Evolutionary conservation across 768 basidiomycete species (phyloP).

Genomic region (Tephrocybe rancida): DNA sequence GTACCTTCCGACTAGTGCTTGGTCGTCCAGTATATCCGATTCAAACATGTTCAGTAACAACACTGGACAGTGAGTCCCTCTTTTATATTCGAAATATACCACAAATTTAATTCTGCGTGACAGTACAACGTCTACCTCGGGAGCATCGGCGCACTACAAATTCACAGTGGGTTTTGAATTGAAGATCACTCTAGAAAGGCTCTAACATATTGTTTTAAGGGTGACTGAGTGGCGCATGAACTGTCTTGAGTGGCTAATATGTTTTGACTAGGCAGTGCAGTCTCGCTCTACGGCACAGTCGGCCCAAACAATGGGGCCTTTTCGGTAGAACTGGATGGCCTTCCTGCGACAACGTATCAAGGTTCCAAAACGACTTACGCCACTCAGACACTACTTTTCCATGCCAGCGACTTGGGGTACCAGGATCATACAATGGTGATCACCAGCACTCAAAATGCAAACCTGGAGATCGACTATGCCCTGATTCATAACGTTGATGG

Average conservation of each 20-base stretch:
- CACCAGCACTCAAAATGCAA: constrained; percentile 27
- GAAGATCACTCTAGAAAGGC: neutral
- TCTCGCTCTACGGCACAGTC: constrained; percentile 38
- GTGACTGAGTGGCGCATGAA: no score
- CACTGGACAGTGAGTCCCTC: constrained; percentile 31
- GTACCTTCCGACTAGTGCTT: constrained; percentile 25
- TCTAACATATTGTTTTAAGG: no score
- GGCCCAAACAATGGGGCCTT: constrained; percentile 25
- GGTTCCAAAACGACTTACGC: constrained; percentile 15
- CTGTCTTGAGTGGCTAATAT: neutral
- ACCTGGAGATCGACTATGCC: constrained; percentile 36
- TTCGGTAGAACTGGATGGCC: constrained; percentile 22
- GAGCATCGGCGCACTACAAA: constrained; percentile 16
- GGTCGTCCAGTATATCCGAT: constrained; percentile 23
- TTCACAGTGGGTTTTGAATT: constrained; percentile 18
- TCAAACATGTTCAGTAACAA: constrained; percentile 28
- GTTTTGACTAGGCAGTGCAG: constrained; percentile 18
- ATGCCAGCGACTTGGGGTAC: constrained; percentile 24
- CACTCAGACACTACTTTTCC: constrained; percentile 20
- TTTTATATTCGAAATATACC: neutral
- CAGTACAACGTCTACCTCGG: constrained; percentile 17
- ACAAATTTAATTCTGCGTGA: neutral
- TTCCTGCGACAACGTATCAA: constrained; percentile 15
- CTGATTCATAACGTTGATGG: constrained; percentile 13
- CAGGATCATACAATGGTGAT: constrained; percentile 31